A percentile compares a stretch with the other conserved stretches of the same genome.
phyloP scores from a whole-genome alignment of 495 filamentous ascomycete species.

The Daldinia grandis region DNA sequence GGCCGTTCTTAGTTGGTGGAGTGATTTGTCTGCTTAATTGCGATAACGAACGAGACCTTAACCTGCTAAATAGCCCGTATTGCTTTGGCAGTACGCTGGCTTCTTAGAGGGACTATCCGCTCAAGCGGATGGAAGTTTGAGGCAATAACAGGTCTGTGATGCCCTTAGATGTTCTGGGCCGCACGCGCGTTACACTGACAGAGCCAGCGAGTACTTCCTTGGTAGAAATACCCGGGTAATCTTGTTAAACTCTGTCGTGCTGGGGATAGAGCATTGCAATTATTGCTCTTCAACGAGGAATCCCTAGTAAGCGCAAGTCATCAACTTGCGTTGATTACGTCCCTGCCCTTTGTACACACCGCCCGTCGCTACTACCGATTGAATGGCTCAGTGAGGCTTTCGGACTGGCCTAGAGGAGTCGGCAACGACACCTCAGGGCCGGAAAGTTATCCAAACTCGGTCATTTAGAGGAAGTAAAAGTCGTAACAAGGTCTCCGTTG shows the following conservation, averaged over 20 bases:
- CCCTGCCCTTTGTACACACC: slow-evolving; percentile 78
- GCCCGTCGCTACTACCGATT: slow-evolving; percentile 74
- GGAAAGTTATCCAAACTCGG: slow-evolving; percentile 77
- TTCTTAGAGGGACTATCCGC: slow-evolving; percentile 14
- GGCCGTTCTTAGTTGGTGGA: slow-evolving; percentile 14
- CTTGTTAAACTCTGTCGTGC: slow-evolving; percentile 80
- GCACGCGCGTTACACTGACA: slow-evolving; percentile 66
- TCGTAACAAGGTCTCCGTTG: slow-evolving; percentile 80
- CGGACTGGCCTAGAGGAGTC: slow-evolving; percentile 70
- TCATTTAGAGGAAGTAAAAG: slow-evolving; percentile 82
- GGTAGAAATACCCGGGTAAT: slow-evolving; percentile 76
- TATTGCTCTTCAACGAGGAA: slow-evolving; percentile 84
- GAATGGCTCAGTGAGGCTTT: slow-evolving; percentile 78
- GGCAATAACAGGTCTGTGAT: slow-evolving; percentile 14
- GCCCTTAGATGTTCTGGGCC: slow-evolving; percentile 13
- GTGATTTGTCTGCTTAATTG: slow-evolving; percentile 15
- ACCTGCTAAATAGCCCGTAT: slow-evolving; percentile 13
- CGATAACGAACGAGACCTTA: slow-evolving; percentile 14
- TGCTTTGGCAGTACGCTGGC: slow-evolving; percentile 12
- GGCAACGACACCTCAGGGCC: slow-evolving; percentile 70
- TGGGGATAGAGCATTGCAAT: slow-evolving; percentile 82
- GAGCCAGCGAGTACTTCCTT: slow-evolving; percentile 75
- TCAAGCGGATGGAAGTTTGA: slow-evolving; percentile 14
- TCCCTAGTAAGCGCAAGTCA: slow-evolving; percentile 78
- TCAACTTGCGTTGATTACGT: slow-evolving; percentile 79